phyloP scores from a whole-genome alignment of 192 early-diverging fungal genomes.

The Coemansia sp. region DNA sequence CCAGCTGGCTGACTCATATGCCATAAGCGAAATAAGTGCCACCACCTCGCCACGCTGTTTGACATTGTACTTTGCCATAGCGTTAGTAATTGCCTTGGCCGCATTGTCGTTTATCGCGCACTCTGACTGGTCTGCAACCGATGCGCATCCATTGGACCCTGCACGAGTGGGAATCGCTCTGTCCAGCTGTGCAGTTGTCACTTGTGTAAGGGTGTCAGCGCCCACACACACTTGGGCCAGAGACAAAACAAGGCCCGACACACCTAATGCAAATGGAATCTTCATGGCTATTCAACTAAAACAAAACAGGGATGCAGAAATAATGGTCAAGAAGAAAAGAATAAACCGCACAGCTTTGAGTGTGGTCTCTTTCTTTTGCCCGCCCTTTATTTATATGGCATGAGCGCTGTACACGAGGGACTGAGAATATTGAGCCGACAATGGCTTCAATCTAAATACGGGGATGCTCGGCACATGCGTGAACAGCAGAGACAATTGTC shows the following conservation, averaged over 20 bases:
- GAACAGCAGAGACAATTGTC: background rate
- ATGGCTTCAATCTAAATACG: background rate
- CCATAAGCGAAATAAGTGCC: conserved; percentile 46
- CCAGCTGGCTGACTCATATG: conserved; percentile 44
- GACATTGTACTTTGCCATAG: conserved; percentile 41
- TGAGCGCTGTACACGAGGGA: background rate
- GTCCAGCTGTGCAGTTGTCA: conserved; percentile 10
- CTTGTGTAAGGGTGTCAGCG: background rate
- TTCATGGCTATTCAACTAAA: conserved; percentile 7
- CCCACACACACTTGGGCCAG: background rate
- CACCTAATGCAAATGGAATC: conserved; percentile 8
- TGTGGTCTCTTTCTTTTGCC: background rate
- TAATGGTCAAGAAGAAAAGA: background rate
- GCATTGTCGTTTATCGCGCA: conserved; percentile 37
- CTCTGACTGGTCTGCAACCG: conserved; percentile 15
- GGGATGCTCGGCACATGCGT: background rate
- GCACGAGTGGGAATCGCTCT: conserved; percentile 9
- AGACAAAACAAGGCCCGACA: background rate
- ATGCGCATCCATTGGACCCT: conserved; percentile 7
- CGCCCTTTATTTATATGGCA: background rate
- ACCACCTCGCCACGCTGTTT: conserved; percentile 33
- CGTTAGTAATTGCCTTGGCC: conserved; percentile 28
- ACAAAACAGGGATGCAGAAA: background rate
- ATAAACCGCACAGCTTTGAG: background rate
- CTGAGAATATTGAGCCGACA: background rate